phyloP scores from a whole-genome alignment of 129 eudicot genomes.

The Artemisia argyi region DNA sequence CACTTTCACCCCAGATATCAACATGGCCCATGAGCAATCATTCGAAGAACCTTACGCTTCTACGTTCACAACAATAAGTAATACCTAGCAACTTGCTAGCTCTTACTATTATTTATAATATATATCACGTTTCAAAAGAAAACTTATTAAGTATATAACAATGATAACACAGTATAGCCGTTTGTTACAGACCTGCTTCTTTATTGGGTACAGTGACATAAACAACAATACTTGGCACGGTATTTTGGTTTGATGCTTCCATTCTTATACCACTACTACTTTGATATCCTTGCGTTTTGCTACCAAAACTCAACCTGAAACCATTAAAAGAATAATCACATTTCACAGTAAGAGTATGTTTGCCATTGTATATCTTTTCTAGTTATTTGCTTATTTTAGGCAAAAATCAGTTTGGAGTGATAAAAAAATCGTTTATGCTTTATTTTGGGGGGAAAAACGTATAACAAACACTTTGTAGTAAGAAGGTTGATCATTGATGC shows the following conservation, averaged over 20 bases:
- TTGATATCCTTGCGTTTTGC: conserved; percentile 34
- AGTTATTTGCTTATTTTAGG: too few species aligned
- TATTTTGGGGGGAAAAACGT: too few species aligned
- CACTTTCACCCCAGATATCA: background rate
- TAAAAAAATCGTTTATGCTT: too few species aligned
- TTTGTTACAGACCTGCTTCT: conserved; percentile 67
- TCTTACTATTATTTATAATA: too few species aligned
- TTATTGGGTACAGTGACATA: conserved; percentile 95
- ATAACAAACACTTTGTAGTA: too few species aligned
- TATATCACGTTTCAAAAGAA: too few species aligned
- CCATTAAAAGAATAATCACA: background rate
- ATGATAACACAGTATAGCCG: background rate
- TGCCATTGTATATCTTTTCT: too few species aligned
- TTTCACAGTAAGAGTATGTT: background rate
- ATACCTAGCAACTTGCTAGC: too few species aligned
- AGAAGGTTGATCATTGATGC: too few species aligned
- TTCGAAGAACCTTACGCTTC: background rate
- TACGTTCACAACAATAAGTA: background rate
- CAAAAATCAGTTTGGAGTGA: too few species aligned
- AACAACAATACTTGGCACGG: conserved; percentile 96
- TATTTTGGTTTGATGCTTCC: conserved; percentile 56
- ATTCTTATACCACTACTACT: conserved; percentile 42
- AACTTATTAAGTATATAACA: too few species aligned
- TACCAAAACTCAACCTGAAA: conserved; percentile 47
- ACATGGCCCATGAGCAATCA: background rate